These are phyloP conservation scores for Coemansia sp. DNA, from an alignment of 192 early-diverging fungal species.

Conservation along the genomic window DNA sequence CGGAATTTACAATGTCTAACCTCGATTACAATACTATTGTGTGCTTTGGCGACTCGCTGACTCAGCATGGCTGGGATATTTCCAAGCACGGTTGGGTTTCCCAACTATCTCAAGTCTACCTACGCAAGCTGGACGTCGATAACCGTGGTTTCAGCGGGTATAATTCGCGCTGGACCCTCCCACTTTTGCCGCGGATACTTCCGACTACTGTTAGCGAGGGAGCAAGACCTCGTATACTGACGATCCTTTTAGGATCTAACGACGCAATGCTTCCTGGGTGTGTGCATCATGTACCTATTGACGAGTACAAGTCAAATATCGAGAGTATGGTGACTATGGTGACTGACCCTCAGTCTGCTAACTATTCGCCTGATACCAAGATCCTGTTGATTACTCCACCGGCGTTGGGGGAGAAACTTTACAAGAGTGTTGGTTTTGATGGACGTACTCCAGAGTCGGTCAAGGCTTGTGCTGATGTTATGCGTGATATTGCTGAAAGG, in stretches of 20 bases:
- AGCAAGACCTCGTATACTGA: constrained; percentile 14
- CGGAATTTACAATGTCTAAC: not conserved
- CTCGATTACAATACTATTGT: constrained; percentile 13
- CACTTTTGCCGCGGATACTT: constrained; percentile 15
- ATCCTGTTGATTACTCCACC: constrained; percentile 46
- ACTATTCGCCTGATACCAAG: constrained; percentile 11
- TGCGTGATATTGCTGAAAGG: constrained; percentile 6
- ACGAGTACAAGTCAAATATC: constrained; percentile 30
- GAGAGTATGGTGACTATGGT: constrained; percentile 10
- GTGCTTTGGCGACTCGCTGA: constrained; percentile 46
- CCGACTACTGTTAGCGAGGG: not conserved
- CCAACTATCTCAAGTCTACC: constrained; percentile 31
- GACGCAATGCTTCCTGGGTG: constrained; percentile 25
- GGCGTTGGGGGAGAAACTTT: constrained; percentile 22
- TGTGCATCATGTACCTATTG: constrained; percentile 36
- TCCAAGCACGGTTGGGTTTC: constrained; percentile 39
- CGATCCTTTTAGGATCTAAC: constrained; percentile 41
- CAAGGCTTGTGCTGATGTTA: constrained; percentile 23
- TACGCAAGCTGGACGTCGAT: constrained; percentile 33
- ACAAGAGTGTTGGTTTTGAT: not conserved
- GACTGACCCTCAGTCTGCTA: no score
- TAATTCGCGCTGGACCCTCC: constrained; percentile 24
- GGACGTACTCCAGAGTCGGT: constrained; percentile 14
- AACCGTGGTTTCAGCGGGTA: constrained; percentile 48
- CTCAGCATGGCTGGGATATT: no score